Evolutionary conservation across 2,329 filamentous ascomycete genomes (phyloP).

Genomic region (Coniochaeta pulveracea): DNA sequence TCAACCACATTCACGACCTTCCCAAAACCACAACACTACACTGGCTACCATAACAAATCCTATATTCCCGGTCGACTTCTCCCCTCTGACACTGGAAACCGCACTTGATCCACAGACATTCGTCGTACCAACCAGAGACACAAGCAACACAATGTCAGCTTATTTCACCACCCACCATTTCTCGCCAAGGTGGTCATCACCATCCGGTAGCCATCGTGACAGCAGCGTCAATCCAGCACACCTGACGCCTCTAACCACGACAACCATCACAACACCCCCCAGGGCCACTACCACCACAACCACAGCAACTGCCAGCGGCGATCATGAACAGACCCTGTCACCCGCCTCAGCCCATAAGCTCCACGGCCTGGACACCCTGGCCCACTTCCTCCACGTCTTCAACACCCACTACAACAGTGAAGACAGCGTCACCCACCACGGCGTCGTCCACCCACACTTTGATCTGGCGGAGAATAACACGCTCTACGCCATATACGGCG

Average conservation of each 20-base stretch:
- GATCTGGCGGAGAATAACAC: slow-evolving; percentile 8
- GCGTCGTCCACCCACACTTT: slow-evolving; percentile 6
- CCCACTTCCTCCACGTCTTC: slow-evolving; percentile 8
- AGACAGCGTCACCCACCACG: not conserved
- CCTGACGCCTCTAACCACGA: not conserved
- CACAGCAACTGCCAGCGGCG: no score
- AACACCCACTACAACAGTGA: slow-evolving; percentile 5
- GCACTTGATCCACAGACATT: not conserved
- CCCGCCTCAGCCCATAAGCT: not conserved
- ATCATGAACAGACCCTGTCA: no score
- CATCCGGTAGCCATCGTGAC: not conserved
- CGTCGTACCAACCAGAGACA: not conserved
- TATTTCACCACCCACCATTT: slow-evolving; percentile 8
- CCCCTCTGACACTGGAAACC: slow-evolving; percentile 1
- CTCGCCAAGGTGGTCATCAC: slow-evolving; percentile 2
- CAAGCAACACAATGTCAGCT: slow-evolving; percentile 4
- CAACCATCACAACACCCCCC: slow-evolving; percentile 4
- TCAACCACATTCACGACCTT: no score
- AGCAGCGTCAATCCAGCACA: not conserved
- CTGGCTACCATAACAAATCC: no score
- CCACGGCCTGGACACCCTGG: slow-evolving; percentile 5
- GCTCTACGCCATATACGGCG: slow-evolving; percentile 9
- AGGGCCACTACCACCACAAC: not conserved
- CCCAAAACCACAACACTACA: no score
- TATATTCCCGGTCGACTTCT: not conserved